phyloP scores from a whole-genome alignment of 768 basidiomycete species.

The Strobilomyces confusus region DNA sequence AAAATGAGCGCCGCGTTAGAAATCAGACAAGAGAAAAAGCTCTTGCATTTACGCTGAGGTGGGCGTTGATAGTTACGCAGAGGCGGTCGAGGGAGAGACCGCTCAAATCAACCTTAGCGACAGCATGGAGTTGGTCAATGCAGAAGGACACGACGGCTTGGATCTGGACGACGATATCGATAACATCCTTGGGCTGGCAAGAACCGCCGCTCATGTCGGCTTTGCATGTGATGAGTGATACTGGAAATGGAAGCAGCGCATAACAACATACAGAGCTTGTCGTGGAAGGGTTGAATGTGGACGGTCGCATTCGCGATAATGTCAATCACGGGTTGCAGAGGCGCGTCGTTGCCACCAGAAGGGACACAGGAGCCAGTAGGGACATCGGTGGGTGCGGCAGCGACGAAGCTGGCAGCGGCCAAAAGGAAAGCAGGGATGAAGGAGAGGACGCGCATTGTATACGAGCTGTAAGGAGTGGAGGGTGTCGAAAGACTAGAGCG shows the following conservation, averaged over 20 bases:
- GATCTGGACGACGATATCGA: constrained; percentile 9
- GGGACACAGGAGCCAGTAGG: constrained; percentile 3
- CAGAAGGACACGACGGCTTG: constrained; percentile 7
- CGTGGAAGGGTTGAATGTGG: constrained; percentile 3
- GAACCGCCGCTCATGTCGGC: background rate
- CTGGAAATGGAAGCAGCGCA: background rate
- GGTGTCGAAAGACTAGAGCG: constrained; percentile 11
- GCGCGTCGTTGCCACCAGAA: constrained; percentile 1
- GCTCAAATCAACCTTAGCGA: constrained; percentile 1
- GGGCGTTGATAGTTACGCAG: background rate
- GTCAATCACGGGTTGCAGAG: constrained; percentile 11
- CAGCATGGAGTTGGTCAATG: constrained; percentile 7
- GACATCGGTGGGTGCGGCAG: constrained; percentile 8
- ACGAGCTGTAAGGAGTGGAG: constrained; percentile 10
- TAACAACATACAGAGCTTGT: constrained; percentile 1
- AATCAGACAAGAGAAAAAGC: no score
- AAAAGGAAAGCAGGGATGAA: constrained; percentile 20
- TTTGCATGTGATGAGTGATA: background rate
- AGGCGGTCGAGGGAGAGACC: constrained; percentile 8
- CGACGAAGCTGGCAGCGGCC: constrained; percentile 15
- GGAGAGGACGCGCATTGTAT: constrained; percentile 25
- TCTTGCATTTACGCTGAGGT: constrained; percentile 1
- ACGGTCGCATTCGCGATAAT: constrained; percentile 13
- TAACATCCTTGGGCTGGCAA: constrained; percentile 9
- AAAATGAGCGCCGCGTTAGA: background rate